Evolutionary conservation across 192 early-diverging fungal genomes (phyloP).

Genomic region (Coemansia sp.): DNA sequence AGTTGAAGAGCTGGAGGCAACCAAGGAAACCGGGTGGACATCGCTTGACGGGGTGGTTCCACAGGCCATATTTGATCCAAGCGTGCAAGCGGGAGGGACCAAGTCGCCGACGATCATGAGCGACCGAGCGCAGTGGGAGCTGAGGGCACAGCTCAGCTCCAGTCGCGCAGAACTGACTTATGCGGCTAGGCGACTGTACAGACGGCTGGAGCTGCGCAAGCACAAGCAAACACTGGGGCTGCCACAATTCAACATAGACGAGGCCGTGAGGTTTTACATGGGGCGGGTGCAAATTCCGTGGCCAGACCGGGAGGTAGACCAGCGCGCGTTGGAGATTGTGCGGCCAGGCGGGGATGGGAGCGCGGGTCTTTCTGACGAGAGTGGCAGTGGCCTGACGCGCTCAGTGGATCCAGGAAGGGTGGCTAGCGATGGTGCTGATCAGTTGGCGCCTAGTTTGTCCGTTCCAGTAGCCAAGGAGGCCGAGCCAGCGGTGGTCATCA

Average conservation of each 20-base stretch:
- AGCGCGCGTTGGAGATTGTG: constrained; percentile 29
- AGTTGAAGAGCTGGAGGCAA: not conserved
- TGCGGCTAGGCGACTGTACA: constrained; percentile 25
- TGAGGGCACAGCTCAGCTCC: constrained; percentile 17
- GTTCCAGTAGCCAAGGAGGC: not conserved
- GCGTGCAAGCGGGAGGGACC: not conserved
- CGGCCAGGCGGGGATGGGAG: not conserved
- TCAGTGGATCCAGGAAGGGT: not conserved
- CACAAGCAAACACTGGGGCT: constrained; percentile 64
- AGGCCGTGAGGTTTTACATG: constrained; percentile 32
- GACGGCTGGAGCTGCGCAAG: constrained; percentile 52
- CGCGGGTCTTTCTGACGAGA: not conserved
- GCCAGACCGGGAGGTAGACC: not conserved
- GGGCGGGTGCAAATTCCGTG: constrained; percentile 25
- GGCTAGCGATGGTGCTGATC: not conserved
- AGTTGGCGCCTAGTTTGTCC: not conserved
- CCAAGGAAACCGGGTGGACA: constrained; percentile 1
- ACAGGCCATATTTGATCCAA: constrained; percentile 9
- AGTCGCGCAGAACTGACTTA: constrained; percentile 7
- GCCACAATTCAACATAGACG: constrained; percentile 67
- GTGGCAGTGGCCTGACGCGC: not conserved
- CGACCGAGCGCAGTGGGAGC: constrained; percentile 37
- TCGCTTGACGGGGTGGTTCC: not conserved
- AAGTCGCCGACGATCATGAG: constrained; percentile 17
- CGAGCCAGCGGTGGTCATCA: not conserved